Evolutionary conservation across 2,329 filamentous ascomycete species (phyloP).

Genomic region (Nemania bipapillata): DNA sequence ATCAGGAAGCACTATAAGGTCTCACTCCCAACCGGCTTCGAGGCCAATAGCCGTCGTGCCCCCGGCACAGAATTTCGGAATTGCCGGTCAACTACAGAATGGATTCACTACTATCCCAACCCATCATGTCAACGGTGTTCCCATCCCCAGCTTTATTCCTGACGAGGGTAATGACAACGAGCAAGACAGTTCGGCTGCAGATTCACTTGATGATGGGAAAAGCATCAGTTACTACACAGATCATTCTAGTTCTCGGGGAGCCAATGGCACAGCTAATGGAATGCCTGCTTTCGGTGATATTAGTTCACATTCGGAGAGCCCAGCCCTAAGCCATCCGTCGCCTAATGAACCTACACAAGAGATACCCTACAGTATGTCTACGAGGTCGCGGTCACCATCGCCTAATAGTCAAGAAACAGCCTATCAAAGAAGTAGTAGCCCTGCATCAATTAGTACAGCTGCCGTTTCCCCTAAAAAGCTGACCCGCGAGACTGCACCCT

Average conservation of each 20-base stretch:
- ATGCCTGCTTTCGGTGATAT: slow-evolving; percentile 62
- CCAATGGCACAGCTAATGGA: slow-evolving; percentile 52
- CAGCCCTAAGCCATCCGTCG: slow-evolving; percentile 60
- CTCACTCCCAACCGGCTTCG: slow-evolving; percentile 73
- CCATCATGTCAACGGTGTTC: slow-evolving; percentile 60
- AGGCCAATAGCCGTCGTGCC: slow-evolving; percentile 55
- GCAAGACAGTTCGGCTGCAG: slow-evolving; percentile 56
- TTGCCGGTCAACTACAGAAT: slow-evolving; percentile 52
- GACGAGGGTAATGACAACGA: slow-evolving; percentile 63
- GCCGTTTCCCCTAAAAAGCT: slow-evolving; percentile 55
- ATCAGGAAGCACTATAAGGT: slow-evolving; percentile 67
- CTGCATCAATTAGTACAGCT: slow-evolving; percentile 55
- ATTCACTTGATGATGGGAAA: slow-evolving; percentile 62
- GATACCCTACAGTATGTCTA: slow-evolving; percentile 65
- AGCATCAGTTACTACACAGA: slow-evolving; percentile 55
- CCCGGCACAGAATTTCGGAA: slow-evolving; percentile 47
- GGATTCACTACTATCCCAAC: slow-evolving; percentile 53
- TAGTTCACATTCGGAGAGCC: slow-evolving; percentile 51
- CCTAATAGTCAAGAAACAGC: slow-evolving; percentile 62
- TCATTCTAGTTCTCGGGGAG: slow-evolving; percentile 45
- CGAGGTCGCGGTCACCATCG: slow-evolving; percentile 67
- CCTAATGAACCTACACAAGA: slow-evolving; percentile 66
- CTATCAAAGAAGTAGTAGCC: slow-evolving; percentile 48
- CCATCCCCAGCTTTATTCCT: slow-evolving; percentile 66
- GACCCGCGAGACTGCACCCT: slow-evolving; percentile 51